Evolutionary conservation across 441 rosid genomes (phyloP).

Genomic region (Gossypium schwendimanii): DNA sequence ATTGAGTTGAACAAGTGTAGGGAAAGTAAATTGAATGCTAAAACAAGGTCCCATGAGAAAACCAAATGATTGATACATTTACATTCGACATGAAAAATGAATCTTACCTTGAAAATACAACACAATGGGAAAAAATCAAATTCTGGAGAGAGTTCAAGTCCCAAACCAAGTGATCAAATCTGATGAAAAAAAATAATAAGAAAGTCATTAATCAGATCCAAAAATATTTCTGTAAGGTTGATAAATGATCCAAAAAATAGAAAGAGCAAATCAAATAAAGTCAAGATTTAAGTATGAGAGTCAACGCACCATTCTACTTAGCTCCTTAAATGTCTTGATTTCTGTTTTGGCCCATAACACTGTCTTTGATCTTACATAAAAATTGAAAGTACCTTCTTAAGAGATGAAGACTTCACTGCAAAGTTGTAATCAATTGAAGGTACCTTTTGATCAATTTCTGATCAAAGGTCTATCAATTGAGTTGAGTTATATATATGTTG

Average conservation of each 20-base stretch:
- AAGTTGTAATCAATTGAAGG: too few relatives aligned
- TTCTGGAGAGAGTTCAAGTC: background rate
- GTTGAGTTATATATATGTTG: too few relatives aligned
- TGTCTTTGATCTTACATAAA: too few relatives aligned
- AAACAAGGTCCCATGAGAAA: background rate
- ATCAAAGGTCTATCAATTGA: too few relatives aligned
- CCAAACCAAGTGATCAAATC: conserved; percentile 16
- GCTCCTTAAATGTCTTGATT: too few relatives aligned
- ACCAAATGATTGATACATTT: background rate
- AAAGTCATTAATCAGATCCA: background rate
- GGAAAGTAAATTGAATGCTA: background rate
- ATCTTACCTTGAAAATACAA: conserved; percentile 14
- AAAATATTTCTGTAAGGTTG: background rate
- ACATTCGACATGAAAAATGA: background rate
- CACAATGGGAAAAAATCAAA: background rate
- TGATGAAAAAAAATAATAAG: background rate
- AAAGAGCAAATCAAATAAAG: background rate
- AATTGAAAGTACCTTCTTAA: too few relatives aligned
- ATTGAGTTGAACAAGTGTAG: background rate
- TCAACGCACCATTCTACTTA: too few relatives aligned
- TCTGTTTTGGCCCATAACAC: too few relatives aligned
- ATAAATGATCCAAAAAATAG: background rate
- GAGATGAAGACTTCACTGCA: too few relatives aligned
- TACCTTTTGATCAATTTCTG: too few relatives aligned
- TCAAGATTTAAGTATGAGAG: too few relatives aligned